Base-by-base conservation (phyloP, 352 stramenopile genomes). In the Phytopythium helicoides region DNA sequence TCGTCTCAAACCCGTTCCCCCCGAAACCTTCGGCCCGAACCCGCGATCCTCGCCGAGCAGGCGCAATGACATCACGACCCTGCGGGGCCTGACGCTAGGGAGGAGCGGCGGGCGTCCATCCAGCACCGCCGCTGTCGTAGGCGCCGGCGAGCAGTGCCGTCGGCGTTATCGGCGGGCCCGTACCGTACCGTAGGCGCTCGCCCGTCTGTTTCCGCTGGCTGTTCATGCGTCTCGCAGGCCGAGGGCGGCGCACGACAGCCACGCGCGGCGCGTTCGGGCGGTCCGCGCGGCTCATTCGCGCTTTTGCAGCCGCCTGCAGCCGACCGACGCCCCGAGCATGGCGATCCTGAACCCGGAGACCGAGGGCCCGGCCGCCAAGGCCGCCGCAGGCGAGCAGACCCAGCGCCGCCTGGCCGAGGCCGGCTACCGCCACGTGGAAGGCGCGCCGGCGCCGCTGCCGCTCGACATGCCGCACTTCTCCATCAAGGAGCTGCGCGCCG, bases 401-500 rank as follows among this genome's bases (percentile, higher is more conserved):
- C 65, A 83, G 54, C 76, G 74, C 37, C 58, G 62, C 60, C 66
- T 93, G 19, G 77, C 75, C 1, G 62, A 76, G 18, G 78, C 78
- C 14, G 83, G 83, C 52, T 94, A 80, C 71, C 76, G 64, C 48
- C 81, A 89, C 57, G 69, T 91, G 10, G 78, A 87, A 26, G 81
- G 85, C 16, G 70, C 85, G 2, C 86, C 87, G 28, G 71, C 81
- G 45, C 84, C 86, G 21, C 64, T 96, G 47, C 87, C 89, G 52
- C 64, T 97, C 19, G 79, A 86, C 6, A 49, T 88, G 50, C 88
- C 87, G 52, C 71, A 90, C 40, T 94, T 97, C 60, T 94, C 88
- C 26, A 67, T 97, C 54, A 86, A 87, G 41, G 86, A 97, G 34
- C 60, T 98, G 31, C 87, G 89, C n/a, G 84, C 81, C 23, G 89